These are phyloP conservation scores for Tanacetum coccineum DNA, from an alignment of 129 eudicot species.

Conservation along the genomic window DNA sequence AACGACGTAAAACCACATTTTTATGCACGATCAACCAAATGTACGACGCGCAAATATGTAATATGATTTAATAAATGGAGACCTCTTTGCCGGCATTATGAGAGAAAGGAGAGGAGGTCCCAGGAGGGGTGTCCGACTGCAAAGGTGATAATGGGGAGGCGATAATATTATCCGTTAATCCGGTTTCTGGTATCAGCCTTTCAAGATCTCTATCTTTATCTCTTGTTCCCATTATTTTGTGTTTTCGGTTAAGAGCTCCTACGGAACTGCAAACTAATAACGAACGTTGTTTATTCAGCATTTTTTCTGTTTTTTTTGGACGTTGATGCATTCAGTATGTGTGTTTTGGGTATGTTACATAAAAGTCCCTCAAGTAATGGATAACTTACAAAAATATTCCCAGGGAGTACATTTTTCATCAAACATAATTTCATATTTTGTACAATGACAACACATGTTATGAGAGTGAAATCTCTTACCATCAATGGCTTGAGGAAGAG, in stretches of 20 bases:
- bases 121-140: constrained; percentile 21
- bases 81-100: constrained; percentile 31
- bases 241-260: not conserved
- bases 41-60: not conserved
- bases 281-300: constrained; percentile 7
- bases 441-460: too few species aligned
- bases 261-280: constrained; percentile 3
- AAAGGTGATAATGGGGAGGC: constrained; percentile 22
- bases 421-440: too few species aligned
- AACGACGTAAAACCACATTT: not conserved
- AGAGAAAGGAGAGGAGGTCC: constrained; percentile 19
- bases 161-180: constrained; percentile 17
- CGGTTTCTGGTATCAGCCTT: constrained; percentile 18
- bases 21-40: not conserved
- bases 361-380: constrained; percentile 6
- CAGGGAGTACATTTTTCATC: too few species aligned
- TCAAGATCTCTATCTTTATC: constrained; percentile 31
- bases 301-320: not conserved
- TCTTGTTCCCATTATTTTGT: constrained; percentile 21
- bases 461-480: too few species aligned
- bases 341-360: not conserved
- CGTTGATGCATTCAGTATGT: constrained; percentile 22
- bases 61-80: not conserved
- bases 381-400: not conserved
- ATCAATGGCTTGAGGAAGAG: too few species aligned